Conservation (phyloP, 345 rosid genomes). For the Turritis glabra region DNA sequence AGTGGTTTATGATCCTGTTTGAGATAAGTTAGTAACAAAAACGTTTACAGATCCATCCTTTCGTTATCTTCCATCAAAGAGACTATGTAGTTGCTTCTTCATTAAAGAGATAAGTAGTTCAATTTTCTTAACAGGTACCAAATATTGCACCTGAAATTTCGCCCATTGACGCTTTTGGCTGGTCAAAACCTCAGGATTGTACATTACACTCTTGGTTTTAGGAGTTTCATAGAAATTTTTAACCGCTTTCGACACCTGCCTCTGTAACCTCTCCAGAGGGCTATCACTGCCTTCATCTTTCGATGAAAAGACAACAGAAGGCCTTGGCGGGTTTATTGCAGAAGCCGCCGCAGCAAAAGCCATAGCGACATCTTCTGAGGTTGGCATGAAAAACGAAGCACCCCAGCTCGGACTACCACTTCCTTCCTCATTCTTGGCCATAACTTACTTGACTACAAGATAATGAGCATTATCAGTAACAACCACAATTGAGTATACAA, state of each 20-base stretch:
- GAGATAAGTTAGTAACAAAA: background rate
- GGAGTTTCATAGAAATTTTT: constrained; percentile 71
- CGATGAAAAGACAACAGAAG: constrained; percentile 78
- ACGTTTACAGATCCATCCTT: background rate
- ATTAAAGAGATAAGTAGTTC: background rate
- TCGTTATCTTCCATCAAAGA: constrained; percentile 23
- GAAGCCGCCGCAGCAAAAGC: constrained; percentile 89
- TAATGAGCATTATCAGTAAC: background rate
- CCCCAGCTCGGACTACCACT: constrained; percentile 83
- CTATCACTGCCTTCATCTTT: constrained; percentile 64
- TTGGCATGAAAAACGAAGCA: constrained; percentile 65
- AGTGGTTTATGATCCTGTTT: constrained; percentile 80
- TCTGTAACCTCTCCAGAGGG: constrained; percentile 72
- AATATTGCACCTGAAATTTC: constrained; percentile 73
- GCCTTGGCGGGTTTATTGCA: constrained; percentile 69
- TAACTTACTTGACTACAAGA: constrained; percentile 44
- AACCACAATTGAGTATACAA: constrained; percentile 9
- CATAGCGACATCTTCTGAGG: constrained; percentile 76
- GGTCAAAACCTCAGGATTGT: constrained; percentile 93
- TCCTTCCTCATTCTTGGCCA: constrained; percentile 67
- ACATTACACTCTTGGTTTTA: constrained; percentile 52
- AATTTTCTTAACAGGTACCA: constrained; percentile 50
- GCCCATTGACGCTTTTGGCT: constrained; percentile 98
- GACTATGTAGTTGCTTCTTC: background rate
- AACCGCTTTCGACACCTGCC: constrained; percentile 62